These are phyloP conservation scores for Oryza brachyantha DNA, from an alignment of 176 grass and related monocot genomes.

Conservation along the genomic window DNA sequence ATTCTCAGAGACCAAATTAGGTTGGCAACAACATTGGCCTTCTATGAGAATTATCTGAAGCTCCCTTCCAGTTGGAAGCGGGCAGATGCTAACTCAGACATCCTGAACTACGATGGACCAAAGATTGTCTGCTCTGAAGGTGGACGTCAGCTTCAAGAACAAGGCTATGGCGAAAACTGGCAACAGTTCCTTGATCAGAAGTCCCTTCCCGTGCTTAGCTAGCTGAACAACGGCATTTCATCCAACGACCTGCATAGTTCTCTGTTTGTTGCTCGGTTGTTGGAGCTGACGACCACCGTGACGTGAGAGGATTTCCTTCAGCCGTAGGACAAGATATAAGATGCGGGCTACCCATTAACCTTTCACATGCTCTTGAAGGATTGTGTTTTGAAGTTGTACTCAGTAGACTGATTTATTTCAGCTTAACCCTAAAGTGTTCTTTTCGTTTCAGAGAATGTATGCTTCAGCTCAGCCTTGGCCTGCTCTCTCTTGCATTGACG, in stretches of 20 bases:
- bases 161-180: slow-evolving; percentile 45
- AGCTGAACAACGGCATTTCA: slow-evolving; percentile 14
- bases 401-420: neutral
- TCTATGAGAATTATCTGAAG: slow-evolving; percentile 62
- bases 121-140: slow-evolving; percentile 51
- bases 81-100: slow-evolving; percentile 24
- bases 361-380: neutral
- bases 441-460: neutral
- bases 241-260: neutral
- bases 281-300: neutral
- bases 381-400: slow-evolving; percentile 18
- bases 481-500: neutral
- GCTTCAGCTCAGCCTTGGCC: neutral
- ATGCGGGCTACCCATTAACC: neutral
- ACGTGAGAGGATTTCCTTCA: neutral
- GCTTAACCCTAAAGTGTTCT: neutral
- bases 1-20: slow-evolving; percentile 52
- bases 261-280: neutral
- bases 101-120: slow-evolving; percentile 67
- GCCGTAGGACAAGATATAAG: neutral
- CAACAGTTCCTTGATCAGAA: slow-evolving; percentile 51
- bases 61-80: slow-evolving; percentile 70
- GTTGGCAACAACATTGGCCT: slow-evolving; percentile 48
- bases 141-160: slow-evolving; percentile 33
- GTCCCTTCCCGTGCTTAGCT: slow-evolving; percentile 39